Evolutionary conservation across 768 basidiomycete genomes (phyloP), one percentile per base, ranked within the genome.

Genomic region (Stropharia rugosoannulata): DNA sequence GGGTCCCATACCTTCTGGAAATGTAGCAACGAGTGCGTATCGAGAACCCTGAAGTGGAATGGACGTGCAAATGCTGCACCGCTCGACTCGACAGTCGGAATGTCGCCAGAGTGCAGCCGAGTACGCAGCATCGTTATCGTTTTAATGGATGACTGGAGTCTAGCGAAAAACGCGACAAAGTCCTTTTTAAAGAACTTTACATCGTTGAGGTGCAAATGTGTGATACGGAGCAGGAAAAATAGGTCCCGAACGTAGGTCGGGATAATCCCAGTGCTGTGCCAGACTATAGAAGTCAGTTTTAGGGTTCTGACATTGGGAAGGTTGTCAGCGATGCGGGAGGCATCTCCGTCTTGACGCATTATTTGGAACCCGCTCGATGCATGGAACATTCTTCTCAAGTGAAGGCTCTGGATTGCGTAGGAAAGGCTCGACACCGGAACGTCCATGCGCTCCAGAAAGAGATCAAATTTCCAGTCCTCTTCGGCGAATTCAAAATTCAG

Each of bases 251-350:
- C 41, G 38, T 55, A 43, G 46, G 35, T 2, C 2, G 45, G 54
- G 54, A 55, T 48, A 46, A 55, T 48, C 22, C 27, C 16, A 38
- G 49, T 49, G 47, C 9, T n/a, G 7, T 25, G 51, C 51, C 51
- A 53, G 7, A 13, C 22, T 42, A 53, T 43, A 16, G 39, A 13
- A 1, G 38, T 43, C 6, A 53, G 39, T 29, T 40, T 18, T 5
- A 53, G 51, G 1, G 51, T 53, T 40, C 42, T 55, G 25, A 55
- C 27, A 55, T 49, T 38, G 37, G 45, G 39, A 25, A 55, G 29
- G 27, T 55, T 35, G 3, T 32, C 45, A 36, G 35, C n/a, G 41
- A 55, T 55, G 9, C 46, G 50, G n/a, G 35, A n/a, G 1, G 29
- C 10, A 41, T 51, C 22, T 5, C 35, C 9, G 18, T 13, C 40